Conservation (phyloP, 1,284 basidiomycete species). For the Lentinula novae-zelandiae region DNA sequence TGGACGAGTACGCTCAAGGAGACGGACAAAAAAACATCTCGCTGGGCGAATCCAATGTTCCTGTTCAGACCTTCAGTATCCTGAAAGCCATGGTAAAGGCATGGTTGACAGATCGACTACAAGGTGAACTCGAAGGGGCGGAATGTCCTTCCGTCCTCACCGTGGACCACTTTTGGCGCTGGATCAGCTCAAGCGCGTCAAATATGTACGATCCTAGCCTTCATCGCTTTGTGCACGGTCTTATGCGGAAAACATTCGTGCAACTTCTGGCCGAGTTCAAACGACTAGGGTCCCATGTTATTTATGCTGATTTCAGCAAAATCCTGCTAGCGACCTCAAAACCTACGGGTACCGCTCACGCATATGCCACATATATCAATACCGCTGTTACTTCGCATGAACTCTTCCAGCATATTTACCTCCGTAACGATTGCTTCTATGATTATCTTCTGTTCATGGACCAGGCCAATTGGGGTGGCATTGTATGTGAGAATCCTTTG, state of each 20-base stretch:
- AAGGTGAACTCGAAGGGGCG: conserved; percentile 54
- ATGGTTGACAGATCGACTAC: conserved; percentile 91
- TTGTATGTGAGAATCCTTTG: conserved; percentile 79
- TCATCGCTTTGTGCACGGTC: conserved; percentile 89
- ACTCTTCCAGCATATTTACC: conserved; percentile 90
- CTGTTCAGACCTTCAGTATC: conserved; percentile 83
- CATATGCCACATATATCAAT: conserved; percentile 93
- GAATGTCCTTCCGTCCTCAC: conserved; percentile 63
- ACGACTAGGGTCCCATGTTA: conserved; percentile 88
- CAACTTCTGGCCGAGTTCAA: conserved; percentile 97
- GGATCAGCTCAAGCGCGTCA: conserved; percentile 85
- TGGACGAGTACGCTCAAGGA: conserved; percentile 87
- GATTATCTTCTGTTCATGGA: conserved; percentile 98
- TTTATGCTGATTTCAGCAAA: conserved; percentile 93
- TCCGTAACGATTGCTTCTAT: conserved; percentile 89
- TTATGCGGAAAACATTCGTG: conserved; percentile 98
- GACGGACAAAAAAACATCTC: conserved; percentile 75
- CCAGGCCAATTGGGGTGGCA: conserved; percentile 87
- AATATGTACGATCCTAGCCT: conserved; percentile 92
- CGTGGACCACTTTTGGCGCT: conserved; percentile 96
- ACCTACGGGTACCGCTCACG: conserved; percentile 92
- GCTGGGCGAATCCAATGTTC: conserved; percentile 91
- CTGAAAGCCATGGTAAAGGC: conserved; percentile 87
- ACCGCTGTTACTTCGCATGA: conserved; percentile 94
- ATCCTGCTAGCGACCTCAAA: conserved; percentile 93